Evolutionary conservation across 2,329 filamentous ascomycete genomes (phyloP), one percentile per base, ranked within the genome.

Genomic region (Penicillium hesseltinei): DNA sequence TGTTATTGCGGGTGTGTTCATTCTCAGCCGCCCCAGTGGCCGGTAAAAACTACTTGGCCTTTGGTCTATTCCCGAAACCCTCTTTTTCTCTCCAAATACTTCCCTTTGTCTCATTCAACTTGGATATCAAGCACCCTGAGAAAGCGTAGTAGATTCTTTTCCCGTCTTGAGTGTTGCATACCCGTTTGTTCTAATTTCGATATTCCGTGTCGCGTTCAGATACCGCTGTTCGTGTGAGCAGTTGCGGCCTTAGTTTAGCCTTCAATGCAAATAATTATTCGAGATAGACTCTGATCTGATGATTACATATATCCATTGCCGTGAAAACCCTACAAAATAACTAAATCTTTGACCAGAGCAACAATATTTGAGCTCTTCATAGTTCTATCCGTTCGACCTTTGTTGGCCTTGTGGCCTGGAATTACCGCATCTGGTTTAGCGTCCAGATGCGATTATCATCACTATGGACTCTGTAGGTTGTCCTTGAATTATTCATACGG

Each of bases 1-100:
- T 43, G 92, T 96, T 38, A 96, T 99, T 75, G 82, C 95, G 40
- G 91, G 90, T 63, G 93, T 97, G 11, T 99, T 99, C 78, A 87
- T 92, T 42, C 86, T 99, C 68, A 87, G 90, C 59, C 86, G 92
- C 63, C 78, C 87, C 42, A 81, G 77, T 17, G 80, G 76, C 60
- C 77, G 80, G 68, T 77, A 63, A 71, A 61, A 31, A 42, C 43
- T 13, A 35, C 21, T 43, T 54, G 21, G 15, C 42, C 46, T 45
- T 35, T 57, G 49, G 23, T 57, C 48, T 58, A 42, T 57, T 51
- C 49, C 48, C 40, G 11, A 52, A 48, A 42, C 48, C 43, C 44
- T 58, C 40, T 35, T 51, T 45, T 60, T 56, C 19, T 54, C 59
- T 25, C 19, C 40, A 55, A 47, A 53, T 47, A 43, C 40, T 50